These are phyloP conservation scores for Naganishia albida DNA, from an alignment of 1,284 basidiomycete genomes.

Conservation along the genomic window DNA sequence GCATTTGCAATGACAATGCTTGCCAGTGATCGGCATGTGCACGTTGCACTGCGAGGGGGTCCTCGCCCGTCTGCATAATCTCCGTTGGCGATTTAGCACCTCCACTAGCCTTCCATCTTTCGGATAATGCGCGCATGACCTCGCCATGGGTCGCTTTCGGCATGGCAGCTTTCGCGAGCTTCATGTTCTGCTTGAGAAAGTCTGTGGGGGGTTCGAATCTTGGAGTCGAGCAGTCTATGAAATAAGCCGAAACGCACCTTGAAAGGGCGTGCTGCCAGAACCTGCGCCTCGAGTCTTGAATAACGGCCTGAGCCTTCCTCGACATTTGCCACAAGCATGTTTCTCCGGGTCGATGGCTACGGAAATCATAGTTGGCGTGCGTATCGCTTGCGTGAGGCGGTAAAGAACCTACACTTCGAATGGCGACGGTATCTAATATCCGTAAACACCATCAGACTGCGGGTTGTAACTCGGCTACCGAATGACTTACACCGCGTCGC, in stretches of 20 bases:
- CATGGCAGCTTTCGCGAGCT: slow-evolving; percentile 46
- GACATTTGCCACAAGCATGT: slow-evolving; percentile 47
- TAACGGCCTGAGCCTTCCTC: slow-evolving; percentile 41
- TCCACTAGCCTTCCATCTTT: slow-evolving; percentile 42
- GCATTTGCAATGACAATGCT: slow-evolving; percentile 21
- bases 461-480: background rate
- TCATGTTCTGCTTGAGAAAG: slow-evolving; percentile 49
- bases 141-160: slow-evolving; percentile 45
- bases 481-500: slow-evolving; percentile 44
- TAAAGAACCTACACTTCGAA: slow-evolving; percentile 30
- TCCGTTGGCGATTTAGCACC: slow-evolving; percentile 31
- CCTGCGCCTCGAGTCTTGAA: slow-evolving; percentile 43
- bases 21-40: slow-evolving; percentile 41
- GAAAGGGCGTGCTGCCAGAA: slow-evolving; percentile 39
- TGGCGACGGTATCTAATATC: slow-evolving; percentile 27
- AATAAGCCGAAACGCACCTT: slow-evolving; percentile 38
- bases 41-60: slow-evolving; percentile 20
- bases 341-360: slow-evolving; percentile 46
- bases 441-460: background rate
- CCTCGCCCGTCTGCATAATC: slow-evolving; percentile 25
- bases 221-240: background rate
- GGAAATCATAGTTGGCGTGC: slow-evolving; percentile 1
- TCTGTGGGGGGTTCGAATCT: slow-evolving; percentile 32
- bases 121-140: slow-evolving; percentile 47
- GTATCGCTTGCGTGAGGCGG: background rate